A percentile compares a stretch with the other conserved stretches of the same genome.
phyloP scores from a whole-genome alignment of 2,329 filamentous ascomycete genomes.

The Cladorrhinum sp. region DNA sequence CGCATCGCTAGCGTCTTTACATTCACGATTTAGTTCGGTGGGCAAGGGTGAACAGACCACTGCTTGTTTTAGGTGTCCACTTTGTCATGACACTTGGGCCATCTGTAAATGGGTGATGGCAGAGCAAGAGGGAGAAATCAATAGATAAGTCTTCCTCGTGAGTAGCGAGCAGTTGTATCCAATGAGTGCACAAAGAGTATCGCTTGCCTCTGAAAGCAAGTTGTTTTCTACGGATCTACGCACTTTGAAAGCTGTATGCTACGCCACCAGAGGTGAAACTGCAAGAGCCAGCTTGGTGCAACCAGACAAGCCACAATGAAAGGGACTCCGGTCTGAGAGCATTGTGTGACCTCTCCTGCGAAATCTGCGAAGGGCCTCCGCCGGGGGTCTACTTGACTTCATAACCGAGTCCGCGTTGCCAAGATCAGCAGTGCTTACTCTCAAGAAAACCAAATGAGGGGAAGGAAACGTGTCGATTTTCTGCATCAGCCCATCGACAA shows the following conservation, averaged over 20 bases:
- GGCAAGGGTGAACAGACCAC: neutral
- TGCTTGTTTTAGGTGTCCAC: conserved; percentile 3
- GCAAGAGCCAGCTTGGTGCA: neutral
- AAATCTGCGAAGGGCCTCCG: neutral
- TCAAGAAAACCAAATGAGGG: neutral
- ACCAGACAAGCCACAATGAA: neutral
- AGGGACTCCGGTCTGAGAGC: neutral
- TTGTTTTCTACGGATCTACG: too few species aligned
- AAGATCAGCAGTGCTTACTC: neutral
- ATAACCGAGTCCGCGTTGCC: neutral
- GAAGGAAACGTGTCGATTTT: neutral
- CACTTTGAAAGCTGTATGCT: neutral
- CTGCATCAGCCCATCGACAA: neutral
- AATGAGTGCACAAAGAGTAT: too few species aligned
- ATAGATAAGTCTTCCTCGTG: neutral
- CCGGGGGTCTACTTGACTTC: neutral
- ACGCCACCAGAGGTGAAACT: neutral
- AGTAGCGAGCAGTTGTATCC: neutral
- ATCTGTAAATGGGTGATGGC: conserved; percentile 4
- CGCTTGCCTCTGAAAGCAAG: too few species aligned
- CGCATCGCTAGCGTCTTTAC: conserved; percentile 1
- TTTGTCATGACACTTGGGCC: neutral
- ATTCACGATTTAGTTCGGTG: neutral
- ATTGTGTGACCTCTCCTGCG: neutral
- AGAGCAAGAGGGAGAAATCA: neutral